Evolutionary conservation across 2,329 filamentous ascomycete genomes (phyloP).

Genomic region (Colletotrichum cuscutae): DNA sequence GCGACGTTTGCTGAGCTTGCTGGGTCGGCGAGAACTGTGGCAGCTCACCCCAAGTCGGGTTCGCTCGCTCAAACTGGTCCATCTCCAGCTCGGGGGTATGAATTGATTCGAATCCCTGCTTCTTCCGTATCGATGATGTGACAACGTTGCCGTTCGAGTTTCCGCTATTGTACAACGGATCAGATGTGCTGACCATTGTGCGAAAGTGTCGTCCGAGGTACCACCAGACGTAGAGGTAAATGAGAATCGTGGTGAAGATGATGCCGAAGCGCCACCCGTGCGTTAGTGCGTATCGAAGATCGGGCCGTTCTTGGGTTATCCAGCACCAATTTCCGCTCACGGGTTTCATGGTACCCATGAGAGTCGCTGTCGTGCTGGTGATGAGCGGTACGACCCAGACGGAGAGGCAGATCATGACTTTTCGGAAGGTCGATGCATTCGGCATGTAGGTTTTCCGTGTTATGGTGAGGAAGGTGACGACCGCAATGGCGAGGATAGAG

Average conservation of each 20-base stretch:
- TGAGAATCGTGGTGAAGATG: constrained; percentile 50
- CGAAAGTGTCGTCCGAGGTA: constrained; percentile 43
- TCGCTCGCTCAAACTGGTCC: constrained; percentile 29
- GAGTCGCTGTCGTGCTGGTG: constrained; percentile 46
- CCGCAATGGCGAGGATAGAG: constrained; percentile 55
- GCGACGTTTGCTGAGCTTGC: background rate
- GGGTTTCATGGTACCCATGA: constrained; percentile 40
- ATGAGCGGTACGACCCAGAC: constrained; percentile 53
- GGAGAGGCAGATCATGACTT: constrained; percentile 46
- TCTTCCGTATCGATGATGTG: constrained; percentile 19
- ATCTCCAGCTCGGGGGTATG: constrained; percentile 1
- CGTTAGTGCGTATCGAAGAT: constrained; percentile 55
- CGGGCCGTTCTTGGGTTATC: constrained; percentile 49
- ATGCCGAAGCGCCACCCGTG: constrained; percentile 58
- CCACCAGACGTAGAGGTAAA: constrained; percentile 55
- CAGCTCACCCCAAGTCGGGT: background rate
- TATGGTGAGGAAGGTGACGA: constrained; percentile 53
- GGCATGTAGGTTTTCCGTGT: constrained; percentile 46
- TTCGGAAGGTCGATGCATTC: constrained; percentile 41
- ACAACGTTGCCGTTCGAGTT: constrained; percentile 9
- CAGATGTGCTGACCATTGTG: constrained; percentile 26
- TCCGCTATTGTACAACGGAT: constrained; percentile 7
- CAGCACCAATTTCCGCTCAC: constrained; percentile 61
- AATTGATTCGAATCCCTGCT: constrained; percentile 23
- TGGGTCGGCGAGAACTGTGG: background rate